Percentiles rank a stretch among this genome's conserved stretches.
Conservation (phyloP, 768 basidiomycete species). For the Rubroboletus pulcherrimus region DNA sequence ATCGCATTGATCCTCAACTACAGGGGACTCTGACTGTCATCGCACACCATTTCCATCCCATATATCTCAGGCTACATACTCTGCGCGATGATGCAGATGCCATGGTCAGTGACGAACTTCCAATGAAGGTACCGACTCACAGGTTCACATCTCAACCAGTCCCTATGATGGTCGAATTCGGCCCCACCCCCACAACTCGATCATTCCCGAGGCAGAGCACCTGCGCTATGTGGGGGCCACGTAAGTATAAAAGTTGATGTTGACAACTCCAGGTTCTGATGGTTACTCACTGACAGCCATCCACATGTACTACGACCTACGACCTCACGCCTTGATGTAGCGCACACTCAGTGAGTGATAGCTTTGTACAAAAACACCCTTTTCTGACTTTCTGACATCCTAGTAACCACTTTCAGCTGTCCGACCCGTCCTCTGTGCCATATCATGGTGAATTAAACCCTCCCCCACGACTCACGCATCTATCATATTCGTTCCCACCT, state of each 20-base stretch:
- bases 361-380: background rate
- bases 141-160: background rate
- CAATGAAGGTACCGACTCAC: background rate
- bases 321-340: background rate
- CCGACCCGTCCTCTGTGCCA: background rate
- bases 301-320: background rate
- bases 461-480: background rate
- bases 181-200: background rate
- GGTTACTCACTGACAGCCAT: background rate
- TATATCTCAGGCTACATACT: background rate
- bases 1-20: slow-evolving; percentile 8
- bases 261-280: slow-evolving; percentile 4
- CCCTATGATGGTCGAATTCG: slow-evolving; percentile 5
- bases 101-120: slow-evolving; percentile 5
- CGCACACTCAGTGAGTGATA: slow-evolving; percentile 12
- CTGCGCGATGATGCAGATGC: slow-evolving; percentile 9
- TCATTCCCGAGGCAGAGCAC: background rate
- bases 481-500: background rate
- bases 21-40: slow-evolving; percentile 5
- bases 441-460: background rate
- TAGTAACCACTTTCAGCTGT: slow-evolving; percentile 4
- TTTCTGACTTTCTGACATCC: background rate
- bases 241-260: slow-evolving; percentile 7
- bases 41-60: background rate
- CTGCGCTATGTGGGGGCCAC: background rate